These are phyloP conservation scores for Cladosporium sp. DNA, from an alignment of 2,329 filamentous ascomycete genomes.

Conservation along the genomic window DNA sequence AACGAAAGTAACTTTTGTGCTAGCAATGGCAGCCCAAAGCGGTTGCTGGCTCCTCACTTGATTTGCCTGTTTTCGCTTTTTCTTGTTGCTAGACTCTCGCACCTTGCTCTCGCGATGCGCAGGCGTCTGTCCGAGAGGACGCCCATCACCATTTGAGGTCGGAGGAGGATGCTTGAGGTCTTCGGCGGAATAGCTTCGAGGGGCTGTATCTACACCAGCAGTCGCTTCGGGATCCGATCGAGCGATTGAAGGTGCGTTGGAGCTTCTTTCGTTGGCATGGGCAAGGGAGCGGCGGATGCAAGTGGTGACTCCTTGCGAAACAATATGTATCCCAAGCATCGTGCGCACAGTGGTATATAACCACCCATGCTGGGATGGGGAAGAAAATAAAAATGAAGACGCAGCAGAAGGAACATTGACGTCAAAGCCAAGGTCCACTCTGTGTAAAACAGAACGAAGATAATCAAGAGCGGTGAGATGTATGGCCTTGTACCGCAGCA, in stretches of 20 bases:
- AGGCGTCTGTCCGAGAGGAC: slow-evolving; percentile 49
- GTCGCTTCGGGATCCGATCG: slow-evolving; percentile 29
- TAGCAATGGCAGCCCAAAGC: slow-evolving; percentile 89
- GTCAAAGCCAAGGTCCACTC: slow-evolving; percentile 28
- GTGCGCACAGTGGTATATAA: slow-evolving; percentile 28
- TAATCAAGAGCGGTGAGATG: slow-evolving; percentile 36
- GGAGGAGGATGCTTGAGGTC: slow-evolving; percentile 22
- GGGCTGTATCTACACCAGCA: slow-evolving; percentile 19
- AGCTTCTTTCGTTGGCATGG: slow-evolving; percentile 32
- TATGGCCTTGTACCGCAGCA: slow-evolving; percentile 50
- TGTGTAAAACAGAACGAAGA: slow-evolving; percentile 34
- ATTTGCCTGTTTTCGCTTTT: slow-evolving; percentile 84
- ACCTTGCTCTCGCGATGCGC: slow-evolving; percentile 52
- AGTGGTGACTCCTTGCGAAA: slow-evolving; percentile 34
- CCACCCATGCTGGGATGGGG: slow-evolving; percentile 29
- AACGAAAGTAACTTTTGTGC: slow-evolving; percentile 93
- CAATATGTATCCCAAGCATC: slow-evolving; percentile 34
- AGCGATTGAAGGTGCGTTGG: slow-evolving; percentile 24
- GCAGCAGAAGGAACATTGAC: slow-evolving; percentile 29
- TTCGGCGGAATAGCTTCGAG: slow-evolving; percentile 17
- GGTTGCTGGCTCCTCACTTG: slow-evolving; percentile 87
- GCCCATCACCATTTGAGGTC: slow-evolving; percentile 41
- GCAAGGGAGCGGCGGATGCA: slow-evolving; percentile 33
- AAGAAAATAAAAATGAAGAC: slow-evolving; percentile 27
- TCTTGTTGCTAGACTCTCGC: slow-evolving; percentile 64